phyloP scores from a whole-genome alignment of 192 early-diverging fungal genomes.

The Coemansia sp. region DNA sequence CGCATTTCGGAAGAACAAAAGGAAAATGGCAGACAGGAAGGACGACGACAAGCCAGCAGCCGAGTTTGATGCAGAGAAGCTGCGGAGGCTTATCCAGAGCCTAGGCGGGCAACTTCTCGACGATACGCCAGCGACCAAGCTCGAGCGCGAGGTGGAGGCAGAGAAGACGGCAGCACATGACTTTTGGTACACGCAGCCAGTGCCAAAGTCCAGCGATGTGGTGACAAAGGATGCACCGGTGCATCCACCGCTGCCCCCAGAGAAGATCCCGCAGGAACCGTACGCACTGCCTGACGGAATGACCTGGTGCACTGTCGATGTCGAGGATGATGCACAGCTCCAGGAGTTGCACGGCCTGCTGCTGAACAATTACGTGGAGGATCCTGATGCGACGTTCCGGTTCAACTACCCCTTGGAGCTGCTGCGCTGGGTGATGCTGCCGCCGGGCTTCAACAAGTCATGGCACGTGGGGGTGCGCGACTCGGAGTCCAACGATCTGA shows the following conservation, averaged over 20 bases:
- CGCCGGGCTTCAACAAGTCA: constrained; percentile 82
- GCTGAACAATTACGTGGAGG: constrained; percentile 95
- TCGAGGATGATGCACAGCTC: constrained; percentile 69
- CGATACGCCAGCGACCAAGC: constrained; percentile 24
- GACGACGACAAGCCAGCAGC: not conserved
- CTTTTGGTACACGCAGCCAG: constrained; percentile 99
- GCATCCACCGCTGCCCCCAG: constrained; percentile 69
- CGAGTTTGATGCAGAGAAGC: constrained; percentile 23
- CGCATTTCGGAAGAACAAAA: not conserved
- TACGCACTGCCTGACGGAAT: constrained; percentile 86
- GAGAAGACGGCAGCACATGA: constrained; percentile 59
- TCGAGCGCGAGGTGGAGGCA: constrained; percentile 40
- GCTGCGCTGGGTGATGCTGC: constrained; percentile 92
- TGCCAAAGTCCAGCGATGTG: constrained; percentile 76
- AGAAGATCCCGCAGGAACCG: constrained; percentile 80
- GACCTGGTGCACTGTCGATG: constrained; percentile 84
- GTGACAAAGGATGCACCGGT: constrained; percentile 77
- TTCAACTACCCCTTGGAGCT: constrained; percentile 95
- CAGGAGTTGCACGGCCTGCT: constrained; percentile 91
- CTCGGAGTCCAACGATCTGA: constrained; percentile 69
- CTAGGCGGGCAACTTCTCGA: constrained; percentile 19
- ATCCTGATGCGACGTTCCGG: constrained; percentile 92
- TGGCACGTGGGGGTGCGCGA: constrained; percentile 95
- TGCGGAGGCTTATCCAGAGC: constrained; percentile 32
- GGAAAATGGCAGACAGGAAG: not conserved